These are phyloP conservation scores for Wickerhamomyces mucosus DNA, from an alignment of 805 yeast species.

Conservation along the genomic window DNA sequence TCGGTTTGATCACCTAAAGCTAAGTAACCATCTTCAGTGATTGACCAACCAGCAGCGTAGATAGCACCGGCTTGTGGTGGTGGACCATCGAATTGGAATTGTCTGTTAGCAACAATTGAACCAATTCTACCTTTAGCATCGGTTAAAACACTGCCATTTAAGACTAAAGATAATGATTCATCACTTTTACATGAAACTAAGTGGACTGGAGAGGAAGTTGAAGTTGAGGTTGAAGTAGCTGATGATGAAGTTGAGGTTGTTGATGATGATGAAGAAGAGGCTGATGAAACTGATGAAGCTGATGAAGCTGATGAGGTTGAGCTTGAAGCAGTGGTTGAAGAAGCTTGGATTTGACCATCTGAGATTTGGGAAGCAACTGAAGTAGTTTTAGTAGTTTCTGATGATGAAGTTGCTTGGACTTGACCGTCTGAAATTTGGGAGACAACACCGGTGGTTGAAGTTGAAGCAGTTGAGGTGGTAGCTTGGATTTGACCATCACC, in stretches of 20 bases:
- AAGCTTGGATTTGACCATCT: conserved; percentile 15
- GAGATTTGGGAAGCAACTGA: conserved; percentile 28
- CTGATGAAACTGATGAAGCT: not conserved
- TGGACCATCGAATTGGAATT: conserved; percentile 81
- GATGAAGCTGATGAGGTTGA: not conserved
- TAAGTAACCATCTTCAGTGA: conserved; percentile 44
- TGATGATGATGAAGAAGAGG: not conserved
- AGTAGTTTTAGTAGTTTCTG: conserved; percentile 37
- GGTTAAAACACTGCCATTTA: conserved; percentile 40
- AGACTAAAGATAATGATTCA: conserved; percentile 45
- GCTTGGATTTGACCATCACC: conserved; percentile 18
- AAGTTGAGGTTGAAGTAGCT: conserved; percentile 4
- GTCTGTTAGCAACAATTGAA: conserved; percentile 74
- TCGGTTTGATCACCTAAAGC: conserved; percentile 53
- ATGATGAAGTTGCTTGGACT: conserved; percentile 13
- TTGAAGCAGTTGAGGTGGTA: conserved; percentile 10
- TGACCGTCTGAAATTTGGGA: conserved; percentile 20
- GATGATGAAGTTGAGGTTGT: conserved; percentile 4
- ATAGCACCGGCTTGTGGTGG: conserved; percentile 77
- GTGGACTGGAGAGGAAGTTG: conserved; percentile 3
- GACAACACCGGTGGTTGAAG: conserved; percentile 12
- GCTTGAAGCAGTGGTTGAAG: conserved; percentile 4
- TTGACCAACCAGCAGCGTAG: conserved; percentile 61
- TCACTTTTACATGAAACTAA: conserved; percentile 34
- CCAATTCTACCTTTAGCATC: conserved; percentile 64